Evolutionary conservation across 2,329 filamentous ascomycete genomes (phyloP).

Genomic region (Dactylella cylindrospora): DNA sequence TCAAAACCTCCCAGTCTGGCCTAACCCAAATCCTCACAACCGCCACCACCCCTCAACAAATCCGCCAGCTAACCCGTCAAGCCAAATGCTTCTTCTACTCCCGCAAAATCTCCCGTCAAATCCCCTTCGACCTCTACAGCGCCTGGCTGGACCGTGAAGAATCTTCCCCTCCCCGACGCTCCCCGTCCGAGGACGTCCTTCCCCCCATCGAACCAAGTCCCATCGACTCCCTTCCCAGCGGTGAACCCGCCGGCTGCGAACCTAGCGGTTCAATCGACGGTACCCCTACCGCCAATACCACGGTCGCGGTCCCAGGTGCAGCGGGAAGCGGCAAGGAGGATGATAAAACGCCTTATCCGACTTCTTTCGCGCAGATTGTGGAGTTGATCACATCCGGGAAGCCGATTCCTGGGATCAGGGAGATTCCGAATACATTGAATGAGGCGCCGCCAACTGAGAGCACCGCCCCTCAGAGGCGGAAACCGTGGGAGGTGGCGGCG

Average conservation of each 20-base stretch:
- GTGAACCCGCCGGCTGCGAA: conserved; percentile 22
- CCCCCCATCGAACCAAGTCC: conserved; percentile 51
- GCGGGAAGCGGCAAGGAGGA: background rate
- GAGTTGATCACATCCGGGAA: conserved; percentile 79
- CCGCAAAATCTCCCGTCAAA: conserved; percentile 55
- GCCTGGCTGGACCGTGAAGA: conserved; percentile 59
- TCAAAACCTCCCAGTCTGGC: conserved; percentile 55
- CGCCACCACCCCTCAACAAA: conserved; percentile 59
- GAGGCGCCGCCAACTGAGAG: conserved; percentile 66
- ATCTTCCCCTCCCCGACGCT: conserved; percentile 36
- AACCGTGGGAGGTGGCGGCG: conserved; percentile 76
- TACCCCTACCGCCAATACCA: conserved; percentile 6
- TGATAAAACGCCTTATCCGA: conserved; percentile 70
- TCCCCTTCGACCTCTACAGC: conserved; percentile 63
- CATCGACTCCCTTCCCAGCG: conserved; percentile 13
- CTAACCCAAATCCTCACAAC: conserved; percentile 66
- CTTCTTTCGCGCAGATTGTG: conserved; percentile 80
- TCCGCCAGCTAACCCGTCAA: conserved; percentile 63
- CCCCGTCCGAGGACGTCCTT: conserved; percentile 48
- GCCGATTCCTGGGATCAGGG: conserved; percentile 80
- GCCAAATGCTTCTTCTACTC: conserved; percentile 71
- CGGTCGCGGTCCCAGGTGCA: background rate
- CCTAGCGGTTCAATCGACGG: conserved; percentile 11
- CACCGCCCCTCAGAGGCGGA: conserved; percentile 60
- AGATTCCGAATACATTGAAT: conserved; percentile 79